phyloP scores from a whole-genome alignment of 495 filamentous ascomycete species.

The Zalerion maritima region DNA sequence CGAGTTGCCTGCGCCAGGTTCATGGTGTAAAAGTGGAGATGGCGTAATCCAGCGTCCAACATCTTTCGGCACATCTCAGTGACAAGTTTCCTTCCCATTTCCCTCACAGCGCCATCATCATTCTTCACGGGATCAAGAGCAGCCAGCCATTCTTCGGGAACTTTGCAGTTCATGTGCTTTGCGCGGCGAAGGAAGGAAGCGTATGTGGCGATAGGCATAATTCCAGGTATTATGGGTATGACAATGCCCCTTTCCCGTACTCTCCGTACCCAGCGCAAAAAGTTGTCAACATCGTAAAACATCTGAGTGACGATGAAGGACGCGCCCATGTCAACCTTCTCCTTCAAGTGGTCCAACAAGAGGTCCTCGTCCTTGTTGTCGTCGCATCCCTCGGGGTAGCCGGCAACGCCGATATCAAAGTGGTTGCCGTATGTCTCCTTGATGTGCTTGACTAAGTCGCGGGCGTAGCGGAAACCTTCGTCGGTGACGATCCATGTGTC shows the following conservation, averaged over 20 bases:
- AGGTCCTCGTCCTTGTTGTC: slow-evolving; percentile 74
- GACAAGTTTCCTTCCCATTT: slow-evolving; percentile 80
- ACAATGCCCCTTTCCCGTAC: slow-evolving; percentile 72
- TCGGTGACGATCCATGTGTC: slow-evolving; percentile 84
- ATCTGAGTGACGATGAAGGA: slow-evolving; percentile 96
- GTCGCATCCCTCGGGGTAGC: slow-evolving; percentile 92
- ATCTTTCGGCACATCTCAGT: slow-evolving; percentile 83
- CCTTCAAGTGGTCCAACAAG: slow-evolving; percentile 85
- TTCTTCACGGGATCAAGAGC: slow-evolving; percentile 88
- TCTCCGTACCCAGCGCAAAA: slow-evolving; percentile 77
- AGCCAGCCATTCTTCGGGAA: slow-evolving; percentile 69
- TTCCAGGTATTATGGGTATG: slow-evolving; percentile 87
- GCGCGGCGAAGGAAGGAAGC: slow-evolving; percentile 79
- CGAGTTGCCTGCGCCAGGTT: slow-evolving; percentile 90
- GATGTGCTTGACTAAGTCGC: slow-evolving; percentile 89
- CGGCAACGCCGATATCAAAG: slow-evolving; percentile 95
- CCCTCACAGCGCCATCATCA: slow-evolving; percentile 82
- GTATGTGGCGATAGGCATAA: slow-evolving; percentile 98
- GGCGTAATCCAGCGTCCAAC: slow-evolving; percentile 63
- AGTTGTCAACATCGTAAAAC: slow-evolving; percentile 97
- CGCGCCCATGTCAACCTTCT: slow-evolving; percentile 91
- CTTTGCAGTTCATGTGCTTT: slow-evolving; percentile 70
- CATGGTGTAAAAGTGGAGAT: slow-evolving; percentile 99
- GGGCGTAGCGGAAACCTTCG: slow-evolving; percentile 79
- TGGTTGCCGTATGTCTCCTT: slow-evolving; percentile 78